A percentile compares a stretch with the other conserved stretches of the same genome.
phyloP scores from a whole-genome alignment of 2,329 filamentous ascomycete species.

The Dryadomyces quercivorus region DNA sequence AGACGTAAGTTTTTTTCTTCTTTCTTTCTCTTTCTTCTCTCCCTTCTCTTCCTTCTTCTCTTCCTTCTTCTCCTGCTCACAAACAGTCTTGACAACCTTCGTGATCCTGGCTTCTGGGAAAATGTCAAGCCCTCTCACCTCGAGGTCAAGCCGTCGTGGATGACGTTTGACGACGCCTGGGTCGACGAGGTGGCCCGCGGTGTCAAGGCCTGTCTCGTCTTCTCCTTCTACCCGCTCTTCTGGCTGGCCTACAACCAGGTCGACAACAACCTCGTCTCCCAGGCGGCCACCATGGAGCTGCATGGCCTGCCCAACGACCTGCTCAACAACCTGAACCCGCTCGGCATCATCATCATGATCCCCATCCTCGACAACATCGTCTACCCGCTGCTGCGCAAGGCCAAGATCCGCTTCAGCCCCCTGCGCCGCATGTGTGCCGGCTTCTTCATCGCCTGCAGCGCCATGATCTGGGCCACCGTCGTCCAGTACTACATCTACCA shows the following conservation, averaged over 20 bases:
- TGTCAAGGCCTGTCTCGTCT: constrained; percentile 54
- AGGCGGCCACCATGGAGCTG: constrained; percentile 53
- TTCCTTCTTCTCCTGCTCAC: too few relatives aligned
- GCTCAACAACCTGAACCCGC: constrained; percentile 60
- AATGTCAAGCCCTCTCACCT: constrained; percentile 51
- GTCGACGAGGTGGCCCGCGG: constrained; percentile 46
- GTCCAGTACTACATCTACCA: constrained; percentile 52
- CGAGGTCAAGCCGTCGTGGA: constrained; percentile 51
- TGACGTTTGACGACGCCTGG: constrained; percentile 30
- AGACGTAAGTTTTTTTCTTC: constrained; percentile 26
- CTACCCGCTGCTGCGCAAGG: constrained; percentile 53
- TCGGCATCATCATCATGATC: constrained; percentile 63
- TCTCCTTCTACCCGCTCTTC: constrained; percentile 53
- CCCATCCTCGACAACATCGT: constrained; percentile 54
- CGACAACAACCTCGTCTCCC: constrained; percentile 45
- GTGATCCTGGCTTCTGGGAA: constrained; percentile 50
- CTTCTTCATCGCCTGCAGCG: constrained; percentile 49
- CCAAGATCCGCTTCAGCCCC: constrained; percentile 53
- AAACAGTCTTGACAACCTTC: constrained; percentile 25
- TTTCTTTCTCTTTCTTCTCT: too few relatives aligned
- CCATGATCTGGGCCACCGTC: constrained; percentile 45
- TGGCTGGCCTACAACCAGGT: constrained; percentile 39
- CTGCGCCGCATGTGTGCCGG: constrained; percentile 63
- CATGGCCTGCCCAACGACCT: constrained; percentile 68
- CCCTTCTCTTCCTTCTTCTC: too few relatives aligned